Evolutionary conservation across 2,329 filamentous ascomycete genomes (phyloP).

Genomic region (Colletotrichum sidae): DNA sequence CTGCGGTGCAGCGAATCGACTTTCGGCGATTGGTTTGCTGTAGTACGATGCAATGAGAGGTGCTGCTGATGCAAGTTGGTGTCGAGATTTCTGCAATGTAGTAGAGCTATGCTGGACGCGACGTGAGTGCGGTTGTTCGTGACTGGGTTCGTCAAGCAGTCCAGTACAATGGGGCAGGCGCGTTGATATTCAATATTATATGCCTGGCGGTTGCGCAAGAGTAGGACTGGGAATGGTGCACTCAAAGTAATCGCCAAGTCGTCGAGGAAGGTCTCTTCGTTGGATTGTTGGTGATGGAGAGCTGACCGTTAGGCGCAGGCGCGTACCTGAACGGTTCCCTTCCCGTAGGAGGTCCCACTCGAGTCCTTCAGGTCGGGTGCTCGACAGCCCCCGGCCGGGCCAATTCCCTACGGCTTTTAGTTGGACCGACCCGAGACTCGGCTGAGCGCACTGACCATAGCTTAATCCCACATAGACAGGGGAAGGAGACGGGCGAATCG

Average conservation of each 20-base stretch:
- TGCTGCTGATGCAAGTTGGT: not conserved
- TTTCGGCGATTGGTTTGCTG: not conserved
- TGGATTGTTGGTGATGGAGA: not conserved
- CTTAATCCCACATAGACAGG: constrained; percentile 43
- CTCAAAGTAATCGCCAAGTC: no score
- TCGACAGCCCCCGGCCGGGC: not conserved
- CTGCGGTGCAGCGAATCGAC: not conserved
- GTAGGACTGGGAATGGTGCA: no score
- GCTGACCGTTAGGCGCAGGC: constrained; percentile 13
- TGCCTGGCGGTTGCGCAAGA: no score
- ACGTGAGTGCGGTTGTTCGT: no score
- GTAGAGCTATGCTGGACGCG: no score
- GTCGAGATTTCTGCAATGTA: no score
- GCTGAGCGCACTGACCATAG: constrained; percentile 47
- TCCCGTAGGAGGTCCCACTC: not conserved
- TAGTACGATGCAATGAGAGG: constrained; percentile 1
- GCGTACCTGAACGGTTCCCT: constrained; percentile 1
- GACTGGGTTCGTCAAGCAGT: no score
- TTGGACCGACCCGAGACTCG: constrained; percentile 41
- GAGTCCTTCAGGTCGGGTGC: not conserved
- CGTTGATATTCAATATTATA: no score
- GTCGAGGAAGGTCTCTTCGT: constrained; percentile 8
- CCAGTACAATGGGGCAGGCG: no score
- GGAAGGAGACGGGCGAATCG: constrained; percentile 31
- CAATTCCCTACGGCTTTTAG: not conserved